Evolutionary conservation across 306 rosid species (phyloP), one percentile per base, ranked within the genome.

Genomic region (Abrus pulchellus): DNA sequence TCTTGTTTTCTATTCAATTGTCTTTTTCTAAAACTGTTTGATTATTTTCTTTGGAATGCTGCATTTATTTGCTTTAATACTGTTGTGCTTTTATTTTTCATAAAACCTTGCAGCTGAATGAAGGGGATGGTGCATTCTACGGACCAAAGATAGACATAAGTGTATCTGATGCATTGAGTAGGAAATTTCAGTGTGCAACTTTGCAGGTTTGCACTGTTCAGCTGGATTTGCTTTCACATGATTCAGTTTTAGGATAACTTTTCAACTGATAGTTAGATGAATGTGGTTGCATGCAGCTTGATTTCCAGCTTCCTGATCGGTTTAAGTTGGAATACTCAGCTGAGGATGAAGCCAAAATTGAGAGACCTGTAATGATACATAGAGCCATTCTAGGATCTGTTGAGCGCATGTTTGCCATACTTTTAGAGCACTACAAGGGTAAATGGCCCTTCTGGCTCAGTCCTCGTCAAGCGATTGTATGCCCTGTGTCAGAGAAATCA

Each of bases 381-480:
- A 85, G 97, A 89, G 97, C 98, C 59, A 81, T 94, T 78, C 88
- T 94, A 68, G 97, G 98, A 61, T 92, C 98, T 70, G 97, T 92
- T 80, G 97, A 92, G 75, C 90, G 98, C 43, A 92, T 94, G 97
- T 91, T 94, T 91, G 97, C 97, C 65, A 92, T 92, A 65, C 86
- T 94, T 70, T 83, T 94, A 86, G 99, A 93, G 90, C 97, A 94
- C 86, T 94, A 89, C 85, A 92, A 92, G 85, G 99, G 98, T 36
- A 94, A 92, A 83, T 94, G 98, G 97, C 98, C 98, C 66, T 91
- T 94, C 82, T 94, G 98, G 97, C 97, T 94, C 64, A 94, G 97
- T 88, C 97, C 98, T 64, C 98, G 97, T 60, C 98, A 94, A 85
- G 93, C 97, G 1, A 91, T 94, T 88, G 88, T 94, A 54, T 94